Conservation (phyloP, 2,329 filamentous ascomycete species). For the Aspergillus chevalieri region DNA sequence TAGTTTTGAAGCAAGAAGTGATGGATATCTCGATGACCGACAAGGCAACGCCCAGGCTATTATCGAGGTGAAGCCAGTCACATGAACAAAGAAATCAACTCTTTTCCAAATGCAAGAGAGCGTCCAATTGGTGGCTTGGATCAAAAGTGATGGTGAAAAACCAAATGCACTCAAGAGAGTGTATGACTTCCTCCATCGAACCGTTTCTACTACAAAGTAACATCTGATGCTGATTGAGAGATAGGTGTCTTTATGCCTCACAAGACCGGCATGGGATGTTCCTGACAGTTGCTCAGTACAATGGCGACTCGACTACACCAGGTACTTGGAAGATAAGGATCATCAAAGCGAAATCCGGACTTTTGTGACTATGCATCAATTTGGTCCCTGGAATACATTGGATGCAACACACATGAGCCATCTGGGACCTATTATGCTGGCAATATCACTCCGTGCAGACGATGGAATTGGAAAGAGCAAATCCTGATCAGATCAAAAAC, state of each 20-base stretch:
- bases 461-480: neutral
- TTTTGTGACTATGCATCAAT: constrained; percentile 8
- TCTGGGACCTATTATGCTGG: constrained; percentile 6
- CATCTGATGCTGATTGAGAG: neutral
- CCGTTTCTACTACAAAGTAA: neutral
- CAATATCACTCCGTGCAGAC: constrained; percentile 3
- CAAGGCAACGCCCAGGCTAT: constrained; percentile 1
- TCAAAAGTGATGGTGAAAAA: constrained; percentile 4
- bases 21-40: constrained; percentile 13
- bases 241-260: neutral
- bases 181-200: neutral
- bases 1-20: constrained; percentile 11
- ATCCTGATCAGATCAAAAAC: neutral
- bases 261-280: neutral
- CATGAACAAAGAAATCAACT: neutral
- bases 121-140: constrained; percentile 11
- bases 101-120: constrained; percentile 13
- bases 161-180: neutral
- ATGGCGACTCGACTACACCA: constrained; percentile 3
- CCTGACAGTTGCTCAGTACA: neutral
- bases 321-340: neutral
- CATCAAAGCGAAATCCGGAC: neutral
- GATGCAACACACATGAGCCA: constrained; percentile 1
- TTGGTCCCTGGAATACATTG: constrained; percentile 9
- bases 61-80: constrained; percentile 11